Evolutionary conservation across 176 grass and related monocot species (phyloP).

Genomic region (Carex myosuroides): DNA sequence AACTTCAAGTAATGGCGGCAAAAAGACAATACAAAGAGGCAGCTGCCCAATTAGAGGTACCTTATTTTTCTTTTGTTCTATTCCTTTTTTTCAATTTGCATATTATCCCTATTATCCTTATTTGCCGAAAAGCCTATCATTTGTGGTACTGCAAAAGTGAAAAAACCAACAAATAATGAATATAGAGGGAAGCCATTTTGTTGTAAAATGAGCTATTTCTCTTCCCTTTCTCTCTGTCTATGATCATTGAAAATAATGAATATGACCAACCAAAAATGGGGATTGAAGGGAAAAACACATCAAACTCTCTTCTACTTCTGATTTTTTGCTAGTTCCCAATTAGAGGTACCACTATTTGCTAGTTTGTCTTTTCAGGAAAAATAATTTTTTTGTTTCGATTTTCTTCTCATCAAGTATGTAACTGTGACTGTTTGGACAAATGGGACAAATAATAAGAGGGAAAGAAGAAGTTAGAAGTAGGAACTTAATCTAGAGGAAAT

Average conservation of each 20-base stretch:
- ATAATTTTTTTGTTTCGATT: not conserved
- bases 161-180: not conserved
- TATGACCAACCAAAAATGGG: too few relatives aligned
- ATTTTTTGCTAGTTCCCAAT: too few relatives aligned
- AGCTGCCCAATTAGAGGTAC: conserved; percentile 92
- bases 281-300: too few relatives aligned
- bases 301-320: too few relatives aligned
- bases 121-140: not conserved
- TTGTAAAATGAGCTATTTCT: not conserved
- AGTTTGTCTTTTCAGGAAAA: not conserved
- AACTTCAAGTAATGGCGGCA: conserved; percentile 99
- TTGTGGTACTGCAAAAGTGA: not conserved
- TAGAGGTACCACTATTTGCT: too few relatives aligned
- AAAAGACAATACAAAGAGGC: conserved; percentile 98
- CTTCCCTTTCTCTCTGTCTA: too few relatives aligned
- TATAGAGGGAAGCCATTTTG: not conserved
- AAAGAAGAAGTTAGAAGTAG: not conserved
- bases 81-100: not conserved
- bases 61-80: not conserved
- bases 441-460: not conserved
- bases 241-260: too few relatives aligned
- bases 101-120: not conserved
- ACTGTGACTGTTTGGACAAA: not conserved
- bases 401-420: not conserved
- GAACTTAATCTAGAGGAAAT: not conserved